Percentiles rank a stretch among this genome's conserved stretches.
Evolutionary conservation across 331 rosid genomes (phyloP).

Genomic region (Cydonia oblonga): DNA sequence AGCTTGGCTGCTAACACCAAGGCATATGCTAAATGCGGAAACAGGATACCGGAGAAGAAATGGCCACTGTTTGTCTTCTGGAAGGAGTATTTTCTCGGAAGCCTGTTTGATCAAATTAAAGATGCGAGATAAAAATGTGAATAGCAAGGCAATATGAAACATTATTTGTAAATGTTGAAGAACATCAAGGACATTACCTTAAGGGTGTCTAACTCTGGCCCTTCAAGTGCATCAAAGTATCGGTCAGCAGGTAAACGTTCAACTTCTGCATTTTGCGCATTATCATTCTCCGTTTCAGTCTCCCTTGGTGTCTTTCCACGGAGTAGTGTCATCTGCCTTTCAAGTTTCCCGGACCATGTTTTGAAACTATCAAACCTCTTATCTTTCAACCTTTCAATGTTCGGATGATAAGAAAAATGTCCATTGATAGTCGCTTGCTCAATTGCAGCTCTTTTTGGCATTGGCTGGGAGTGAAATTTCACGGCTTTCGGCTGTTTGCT

Average conservation of each 20-base stretch:
- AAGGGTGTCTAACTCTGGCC: slow-evolving; percentile 54
- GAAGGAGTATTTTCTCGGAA: slow-evolving; percentile 74
- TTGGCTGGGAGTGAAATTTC: slow-evolving; percentile 61
- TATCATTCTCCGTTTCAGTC: too few species aligned
- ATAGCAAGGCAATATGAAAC: too few species aligned
- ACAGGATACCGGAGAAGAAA: slow-evolving; percentile 76
- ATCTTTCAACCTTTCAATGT: slow-evolving; percentile 32
- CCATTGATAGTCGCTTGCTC: neutral
- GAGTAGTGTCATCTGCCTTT: too few species aligned
- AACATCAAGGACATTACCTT: too few species aligned
- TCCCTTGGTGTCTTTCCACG: too few species aligned
- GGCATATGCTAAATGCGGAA: slow-evolving; percentile 73
- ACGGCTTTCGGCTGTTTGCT: slow-evolving; percentile 19
- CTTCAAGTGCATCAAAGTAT: slow-evolving; percentile 87
- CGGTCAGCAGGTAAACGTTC: slow-evolving; percentile 44
- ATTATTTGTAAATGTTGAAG: too few species aligned
- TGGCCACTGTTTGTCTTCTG: slow-evolving; percentile 73
- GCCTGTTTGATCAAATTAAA: slow-evolving; percentile 28
- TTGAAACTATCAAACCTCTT: slow-evolving; percentile 72
- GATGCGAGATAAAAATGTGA: too few species aligned
- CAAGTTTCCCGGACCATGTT: slow-evolving; percentile 69
- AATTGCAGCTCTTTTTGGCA: slow-evolving; percentile 12
- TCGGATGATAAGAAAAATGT: slow-evolving; percentile 16
- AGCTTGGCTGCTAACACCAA: slow-evolving; percentile 90
- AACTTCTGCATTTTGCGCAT: slow-evolving; percentile 8